Evolutionary conservation across 331 rosid genomes (phyloP).

Genomic region (Spiraea crenata): DNA sequence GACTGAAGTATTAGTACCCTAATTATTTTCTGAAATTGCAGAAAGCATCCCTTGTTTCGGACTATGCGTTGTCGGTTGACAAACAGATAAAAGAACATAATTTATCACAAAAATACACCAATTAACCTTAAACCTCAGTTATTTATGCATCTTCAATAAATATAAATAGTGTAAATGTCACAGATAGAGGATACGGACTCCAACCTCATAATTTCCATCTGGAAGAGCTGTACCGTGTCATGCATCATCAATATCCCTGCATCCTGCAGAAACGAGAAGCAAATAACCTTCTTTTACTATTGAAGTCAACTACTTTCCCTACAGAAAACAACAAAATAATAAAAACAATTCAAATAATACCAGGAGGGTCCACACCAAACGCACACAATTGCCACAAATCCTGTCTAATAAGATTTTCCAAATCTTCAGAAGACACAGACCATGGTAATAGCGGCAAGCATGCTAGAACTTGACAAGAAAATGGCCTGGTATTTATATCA

Average conservation of each 20-base stretch:
- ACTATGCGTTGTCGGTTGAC: not conserved
- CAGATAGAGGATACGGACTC: slow-evolving; percentile 86
- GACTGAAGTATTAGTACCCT: not conserved
- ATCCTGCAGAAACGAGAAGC: slow-evolving; percentile 59
- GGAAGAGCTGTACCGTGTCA: slow-evolving; percentile 86
- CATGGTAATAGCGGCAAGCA: slow-evolving; percentile 98
- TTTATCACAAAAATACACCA: not conserved
- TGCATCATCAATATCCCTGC: slow-evolving; percentile 98
- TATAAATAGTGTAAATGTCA: slow-evolving; percentile 14
- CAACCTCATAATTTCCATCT: slow-evolving; percentile 96
- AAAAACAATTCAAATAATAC: slow-evolving; percentile 25
- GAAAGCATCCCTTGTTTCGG: not conserved
- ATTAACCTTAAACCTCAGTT: slow-evolving; percentile 6
- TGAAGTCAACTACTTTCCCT: slow-evolving; percentile 1
- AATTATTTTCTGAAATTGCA: not conserved
- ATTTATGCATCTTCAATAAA: not conserved
- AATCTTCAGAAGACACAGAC: slow-evolving; percentile 78
- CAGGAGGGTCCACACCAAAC: slow-evolving; percentile 99
- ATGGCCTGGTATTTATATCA: slow-evolving; percentile 90
- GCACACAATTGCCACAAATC: slow-evolving; percentile 67
- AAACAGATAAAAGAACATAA: not conserved
- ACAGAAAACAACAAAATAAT: not conserved
- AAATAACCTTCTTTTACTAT: slow-evolving; percentile 1
- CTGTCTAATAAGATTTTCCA: slow-evolving; percentile 73
- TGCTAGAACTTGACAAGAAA: slow-evolving; percentile 87